Conservation (phyloP, 2,329 filamentous ascomycete species). For the Xylaria sp. region DNA sequence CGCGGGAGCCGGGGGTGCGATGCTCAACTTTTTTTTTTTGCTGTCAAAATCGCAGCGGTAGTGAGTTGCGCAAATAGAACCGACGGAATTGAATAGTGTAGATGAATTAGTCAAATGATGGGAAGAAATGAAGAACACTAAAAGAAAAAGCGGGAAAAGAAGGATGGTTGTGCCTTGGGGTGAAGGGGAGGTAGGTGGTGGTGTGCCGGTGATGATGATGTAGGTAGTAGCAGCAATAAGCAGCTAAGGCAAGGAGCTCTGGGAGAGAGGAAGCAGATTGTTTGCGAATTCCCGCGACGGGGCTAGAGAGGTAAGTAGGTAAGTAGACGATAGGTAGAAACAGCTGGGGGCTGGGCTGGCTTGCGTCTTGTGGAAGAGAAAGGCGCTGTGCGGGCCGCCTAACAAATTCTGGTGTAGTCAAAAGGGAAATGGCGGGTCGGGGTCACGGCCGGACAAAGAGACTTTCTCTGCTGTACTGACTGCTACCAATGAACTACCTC, state of each 20-base stretch:
- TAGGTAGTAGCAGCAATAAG: slow-evolving; percentile 9
- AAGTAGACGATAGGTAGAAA: slow-evolving; percentile 7
- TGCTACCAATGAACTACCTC: neutral
- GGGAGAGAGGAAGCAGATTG: slow-evolving; percentile 35
- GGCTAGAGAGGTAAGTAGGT: slow-evolving; percentile 24
- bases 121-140: slow-evolving; percentile 18
- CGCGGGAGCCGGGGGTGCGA: slow-evolving; percentile 6
- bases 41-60: neutral
- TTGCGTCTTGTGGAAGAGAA: slow-evolving; percentile 6
- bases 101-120: slow-evolving; percentile 19
- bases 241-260: slow-evolving; percentile 33
- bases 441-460: slow-evolving; percentile 2
- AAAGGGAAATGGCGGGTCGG: slow-evolving; percentile 15
- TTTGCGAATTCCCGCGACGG: slow-evolving; percentile 37
- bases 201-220: slow-evolving; percentile 27
- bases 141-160: neutral
- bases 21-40: slow-evolving; percentile 30
- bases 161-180: neutral
- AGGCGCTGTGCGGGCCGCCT: slow-evolving; percentile 21
- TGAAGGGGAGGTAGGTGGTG: slow-evolving; percentile 4
- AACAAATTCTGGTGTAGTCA: slow-evolving; percentile 30
- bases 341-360: slow-evolving; percentile 15
- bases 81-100: slow-evolving; percentile 7
- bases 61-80: slow-evolving; percentile 16
- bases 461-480: neutral